These are phyloP conservation scores for Diaporthe aspalathi DNA, from an alignment of 2,329 filamentous ascomycete species.

Conservation along the genomic window DNA sequence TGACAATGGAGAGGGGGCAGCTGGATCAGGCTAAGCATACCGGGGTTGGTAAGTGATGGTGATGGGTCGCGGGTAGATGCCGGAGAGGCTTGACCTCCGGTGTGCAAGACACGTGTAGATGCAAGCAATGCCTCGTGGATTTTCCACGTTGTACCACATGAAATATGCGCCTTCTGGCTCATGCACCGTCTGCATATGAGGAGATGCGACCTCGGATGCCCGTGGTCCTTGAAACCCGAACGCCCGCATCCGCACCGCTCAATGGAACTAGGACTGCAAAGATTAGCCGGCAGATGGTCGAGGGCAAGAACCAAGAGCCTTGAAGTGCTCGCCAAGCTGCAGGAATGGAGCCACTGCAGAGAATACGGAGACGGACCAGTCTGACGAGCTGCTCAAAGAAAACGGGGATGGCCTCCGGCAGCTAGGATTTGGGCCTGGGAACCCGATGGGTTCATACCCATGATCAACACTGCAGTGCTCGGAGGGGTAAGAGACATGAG, in stretches of 20 bases:
- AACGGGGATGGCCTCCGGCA: not conserved
- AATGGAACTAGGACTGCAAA: too few relatives aligned
- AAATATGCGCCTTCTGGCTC: not conserved
- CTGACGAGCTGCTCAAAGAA: not conserved
- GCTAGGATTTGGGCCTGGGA: not conserved
- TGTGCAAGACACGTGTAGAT: constrained; percentile 6
- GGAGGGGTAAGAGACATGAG: too few relatives aligned
- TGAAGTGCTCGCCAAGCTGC: constrained; percentile 8
- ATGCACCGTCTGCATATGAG: not conserved
- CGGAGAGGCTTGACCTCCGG: not conserved
- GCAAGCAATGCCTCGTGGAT: not conserved
- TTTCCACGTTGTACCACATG: not conserved
- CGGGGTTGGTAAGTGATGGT: not conserved
- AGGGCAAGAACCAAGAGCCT: constrained; percentile 2
- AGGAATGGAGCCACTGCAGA: constrained; percentile 14
- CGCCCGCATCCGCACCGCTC: not conserved
- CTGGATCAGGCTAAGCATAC: not conserved
- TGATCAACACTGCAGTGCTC: not conserved
- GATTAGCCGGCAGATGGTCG: not conserved
- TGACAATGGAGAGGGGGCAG: not conserved
- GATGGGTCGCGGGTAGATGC: not conserved
- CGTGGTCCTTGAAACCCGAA: not conserved
- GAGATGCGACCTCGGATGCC: not conserved
- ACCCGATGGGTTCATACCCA: not conserved
- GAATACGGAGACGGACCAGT: not conserved